Evolutionary conservation across 2,329 filamentous ascomycete genomes (phyloP).

Genomic region (Scolecobasidium constrictum): DNA sequence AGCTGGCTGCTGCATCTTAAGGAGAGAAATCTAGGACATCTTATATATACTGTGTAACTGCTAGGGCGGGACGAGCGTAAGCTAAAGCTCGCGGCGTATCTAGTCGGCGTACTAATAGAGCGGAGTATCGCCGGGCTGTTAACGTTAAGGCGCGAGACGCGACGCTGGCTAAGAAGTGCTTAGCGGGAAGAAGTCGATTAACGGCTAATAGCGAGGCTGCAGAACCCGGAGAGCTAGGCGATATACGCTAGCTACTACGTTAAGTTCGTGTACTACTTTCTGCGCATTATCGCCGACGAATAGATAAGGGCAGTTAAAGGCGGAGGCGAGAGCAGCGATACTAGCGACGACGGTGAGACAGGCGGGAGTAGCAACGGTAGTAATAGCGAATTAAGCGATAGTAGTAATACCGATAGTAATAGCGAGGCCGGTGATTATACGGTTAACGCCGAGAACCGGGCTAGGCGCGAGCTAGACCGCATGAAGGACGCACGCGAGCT

Average conservation of each 20-base stretch:
- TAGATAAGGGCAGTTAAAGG: background rate
- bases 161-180: conserved; percentile 12
- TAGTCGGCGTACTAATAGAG: conserved; percentile 11
- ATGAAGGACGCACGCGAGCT: conserved; percentile 11
- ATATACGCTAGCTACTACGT: conserved; percentile 13
- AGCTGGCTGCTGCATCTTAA: conserved; percentile 11
- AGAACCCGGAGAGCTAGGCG: conserved; percentile 14
- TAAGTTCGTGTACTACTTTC: conserved; percentile 13
- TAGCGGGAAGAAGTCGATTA: conserved; percentile 11
- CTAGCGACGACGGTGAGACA: background rate
- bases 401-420: background rate
- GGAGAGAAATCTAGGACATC: conserved; percentile 9
- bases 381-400: too few species aligned
- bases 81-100: conserved; percentile 7
- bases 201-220: conserved; percentile 12
- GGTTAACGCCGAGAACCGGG: background rate
- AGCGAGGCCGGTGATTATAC: background rate
- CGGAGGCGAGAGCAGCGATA: too few species aligned
- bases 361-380: too few species aligned
- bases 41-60: conserved; percentile 7
- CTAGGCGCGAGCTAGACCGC: background rate
- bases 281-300: background rate
- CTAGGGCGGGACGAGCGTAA: background rate
- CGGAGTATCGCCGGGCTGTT: conserved; percentile 12
- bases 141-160: conserved; percentile 11